Base-by-base conservation (phyloP, 805 yeast species). In the Monosporozyma siamensis region DNA sequence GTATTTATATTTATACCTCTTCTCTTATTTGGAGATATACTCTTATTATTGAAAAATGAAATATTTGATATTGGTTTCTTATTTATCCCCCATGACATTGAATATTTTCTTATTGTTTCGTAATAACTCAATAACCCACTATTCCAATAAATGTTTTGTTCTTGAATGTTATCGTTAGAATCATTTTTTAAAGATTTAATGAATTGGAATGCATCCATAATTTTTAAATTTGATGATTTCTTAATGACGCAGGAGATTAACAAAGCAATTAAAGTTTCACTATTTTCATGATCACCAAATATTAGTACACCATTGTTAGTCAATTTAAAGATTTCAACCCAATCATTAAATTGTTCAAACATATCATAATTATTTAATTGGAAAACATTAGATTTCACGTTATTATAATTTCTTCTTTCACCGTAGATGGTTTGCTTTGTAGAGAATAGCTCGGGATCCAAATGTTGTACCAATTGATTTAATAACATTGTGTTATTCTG, bases 151-250 rank as follows among this genome's bases (percentile, higher is more conserved):
- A 56, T 44, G 11, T 44, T 44, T 22, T 57, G 61, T 9, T 49
- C 52, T 14, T 45, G 47, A 6, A 44, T 20, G 3, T n/a, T 20
- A 15, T 41, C 35, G 15, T 30, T 38, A 5, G 30, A 25, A 15
- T 44, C 51, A 24, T 51, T 34, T 45, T 56, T 54, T 24, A 59
- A 38, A 8, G 51, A 52, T 38, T 55, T 59, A 18, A 61, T 40
- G 31, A 55, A 59, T 34, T 51, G 52, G 29, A 59, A 51, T 3
- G 61, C 63, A n/a, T 61, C 62, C 22, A 44, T 24, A 4, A 56
- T 38, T 10, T 51, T 51, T 9, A 48, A 27, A 11, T 40, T 36
- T 9, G 63, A 53, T 29, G 55, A 51, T 32, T 51, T 53, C 34
- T 47, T 54, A 34, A 59, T 30, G 9, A 59, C 50, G 4, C 48